These are phyloP conservation scores for Elongisporangium senticosum DNA, from an alignment of 352 stramenopile species.

Conservation along the genomic window DNA sequence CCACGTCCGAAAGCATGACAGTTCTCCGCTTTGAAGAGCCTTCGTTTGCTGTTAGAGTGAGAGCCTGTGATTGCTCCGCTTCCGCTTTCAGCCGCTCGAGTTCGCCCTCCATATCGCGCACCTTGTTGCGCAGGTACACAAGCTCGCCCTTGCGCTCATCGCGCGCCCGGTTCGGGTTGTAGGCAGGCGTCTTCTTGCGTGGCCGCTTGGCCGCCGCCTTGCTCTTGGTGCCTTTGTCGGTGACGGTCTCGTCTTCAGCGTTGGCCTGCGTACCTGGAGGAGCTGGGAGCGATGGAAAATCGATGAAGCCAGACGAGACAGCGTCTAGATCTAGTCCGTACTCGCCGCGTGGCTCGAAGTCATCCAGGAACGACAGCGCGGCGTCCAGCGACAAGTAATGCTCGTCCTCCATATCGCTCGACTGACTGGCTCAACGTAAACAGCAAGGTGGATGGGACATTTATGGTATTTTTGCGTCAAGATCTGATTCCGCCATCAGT, in stretches of 20 bases:
- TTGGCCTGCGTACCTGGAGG: not conserved
- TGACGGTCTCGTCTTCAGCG: not conserved
- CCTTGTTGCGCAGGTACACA: conserved; percentile 24
- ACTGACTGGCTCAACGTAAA: no score
- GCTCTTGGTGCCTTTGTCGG: not conserved
- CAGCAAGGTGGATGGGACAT: no score
- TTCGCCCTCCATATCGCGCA: conserved; percentile 24
- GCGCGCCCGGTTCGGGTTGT: conserved; percentile 25
- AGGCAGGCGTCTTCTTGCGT: conserved; percentile 11
- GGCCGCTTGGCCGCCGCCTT: not conserved
- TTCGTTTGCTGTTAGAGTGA: not conserved
- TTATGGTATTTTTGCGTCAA: no score
- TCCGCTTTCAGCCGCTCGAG: conserved; percentile 9
- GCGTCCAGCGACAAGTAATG: conserved; percentile 15
- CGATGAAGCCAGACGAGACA: not conserved
- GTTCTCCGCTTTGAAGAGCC: not conserved
- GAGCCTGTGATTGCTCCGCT: not conserved
- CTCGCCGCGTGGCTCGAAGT: conserved; percentile 12
- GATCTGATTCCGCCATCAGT: no score
- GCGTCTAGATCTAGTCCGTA: not conserved
- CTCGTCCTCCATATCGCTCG: not conserved
- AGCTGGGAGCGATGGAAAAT: not conserved
- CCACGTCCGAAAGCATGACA: not conserved
- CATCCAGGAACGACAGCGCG: conserved; percentile 18
- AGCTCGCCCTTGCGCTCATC: conserved; percentile 26